A percentile compares a stretch with the other conserved stretches of the same genome.
phyloP scores from a whole-genome alignment of 2,329 filamentous ascomycete genomes.

The Fusarium austroafricanum region DNA sequence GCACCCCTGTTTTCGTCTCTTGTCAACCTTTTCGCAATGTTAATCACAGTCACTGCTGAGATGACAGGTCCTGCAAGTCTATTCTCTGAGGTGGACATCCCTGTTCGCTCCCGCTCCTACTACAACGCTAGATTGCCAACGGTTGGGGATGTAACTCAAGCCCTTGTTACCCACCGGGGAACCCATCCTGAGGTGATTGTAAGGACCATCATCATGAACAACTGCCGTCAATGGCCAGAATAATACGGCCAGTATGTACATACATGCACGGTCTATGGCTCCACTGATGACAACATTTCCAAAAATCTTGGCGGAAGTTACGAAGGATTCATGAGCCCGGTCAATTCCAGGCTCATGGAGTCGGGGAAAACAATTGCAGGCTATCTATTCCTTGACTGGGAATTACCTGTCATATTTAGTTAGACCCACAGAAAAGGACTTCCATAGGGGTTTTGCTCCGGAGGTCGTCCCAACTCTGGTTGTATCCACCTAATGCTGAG shows the following conservation, averaged over 20 bases:
- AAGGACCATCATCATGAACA: not conserved
- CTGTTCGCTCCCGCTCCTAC: not conserved
- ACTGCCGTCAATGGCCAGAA: conserved; percentile 7
- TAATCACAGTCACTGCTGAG: not conserved
- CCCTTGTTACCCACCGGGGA: not conserved
- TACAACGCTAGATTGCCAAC: conserved; percentile 9
- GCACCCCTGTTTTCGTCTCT: not conserved
- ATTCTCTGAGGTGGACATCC: not conserved
- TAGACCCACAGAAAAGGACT: not conserved
- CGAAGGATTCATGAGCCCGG: not conserved
- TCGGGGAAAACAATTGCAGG: not conserved
- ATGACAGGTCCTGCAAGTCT: not conserved
- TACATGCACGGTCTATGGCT: not conserved
- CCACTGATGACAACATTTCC: not conserved
- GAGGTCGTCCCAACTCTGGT: not conserved
- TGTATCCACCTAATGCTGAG: not conserved
- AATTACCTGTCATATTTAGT: not conserved
- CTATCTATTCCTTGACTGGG: not conserved
- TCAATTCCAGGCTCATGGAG: not conserved
- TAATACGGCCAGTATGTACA: not conserved
- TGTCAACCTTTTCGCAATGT: not conserved
- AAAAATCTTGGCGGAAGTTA: too few relatives aligned
- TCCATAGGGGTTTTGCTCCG: not conserved
- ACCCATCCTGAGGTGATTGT: not conserved
- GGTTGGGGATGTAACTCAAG: conserved; percentile 3